Conservation (phyloP, 495 filamentous ascomycete species). For the Penicillium cataractarum region DNA sequence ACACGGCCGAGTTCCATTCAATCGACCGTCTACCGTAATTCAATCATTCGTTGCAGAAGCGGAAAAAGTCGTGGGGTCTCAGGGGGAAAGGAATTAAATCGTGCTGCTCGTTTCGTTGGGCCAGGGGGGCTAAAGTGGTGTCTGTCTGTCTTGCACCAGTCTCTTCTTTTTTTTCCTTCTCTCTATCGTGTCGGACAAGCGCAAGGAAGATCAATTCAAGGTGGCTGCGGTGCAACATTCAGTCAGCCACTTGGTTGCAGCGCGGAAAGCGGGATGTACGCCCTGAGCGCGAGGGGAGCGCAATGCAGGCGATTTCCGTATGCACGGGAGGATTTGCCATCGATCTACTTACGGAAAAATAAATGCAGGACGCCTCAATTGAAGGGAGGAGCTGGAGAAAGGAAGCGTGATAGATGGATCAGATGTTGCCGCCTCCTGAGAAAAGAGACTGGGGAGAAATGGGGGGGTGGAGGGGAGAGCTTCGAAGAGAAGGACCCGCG, state of each 20-base stretch:
- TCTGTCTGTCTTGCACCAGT: not conserved
- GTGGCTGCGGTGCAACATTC: conserved; percentile 25
- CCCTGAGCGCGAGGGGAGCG: conserved; percentile 18
- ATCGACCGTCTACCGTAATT: conserved; percentile 27
- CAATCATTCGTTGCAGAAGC: conserved; percentile 21
- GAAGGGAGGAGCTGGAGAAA: conserved; percentile 2
- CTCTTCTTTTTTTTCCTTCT: no score
- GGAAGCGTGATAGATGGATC: conserved; percentile 15
- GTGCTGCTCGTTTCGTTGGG: not conserved
- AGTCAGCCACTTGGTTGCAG: conserved; percentile 34
- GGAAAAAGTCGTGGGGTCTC: not conserved
- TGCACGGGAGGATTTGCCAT: conserved; percentile 24
- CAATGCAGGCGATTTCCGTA: conserved; percentile 21
- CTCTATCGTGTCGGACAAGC: not conserved
- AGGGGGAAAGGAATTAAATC: not conserved
- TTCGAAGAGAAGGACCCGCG: conserved; percentile 20
- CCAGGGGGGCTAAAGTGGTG: not conserved
- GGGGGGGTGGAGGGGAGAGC: conserved; percentile 10
- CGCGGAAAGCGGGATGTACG: conserved; percentile 25
- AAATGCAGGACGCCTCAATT: conserved; percentile 14
- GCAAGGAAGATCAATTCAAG: conserved; percentile 13
- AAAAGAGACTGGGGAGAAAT: conserved; percentile 3
- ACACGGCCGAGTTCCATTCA: conserved; percentile 26
- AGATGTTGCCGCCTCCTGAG: conserved; percentile 25
- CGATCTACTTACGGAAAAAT: conserved; percentile 24